phyloP scores from a whole-genome alignment of 2,329 filamentous ascomycete species.

The Xylogone sp. region DNA sequence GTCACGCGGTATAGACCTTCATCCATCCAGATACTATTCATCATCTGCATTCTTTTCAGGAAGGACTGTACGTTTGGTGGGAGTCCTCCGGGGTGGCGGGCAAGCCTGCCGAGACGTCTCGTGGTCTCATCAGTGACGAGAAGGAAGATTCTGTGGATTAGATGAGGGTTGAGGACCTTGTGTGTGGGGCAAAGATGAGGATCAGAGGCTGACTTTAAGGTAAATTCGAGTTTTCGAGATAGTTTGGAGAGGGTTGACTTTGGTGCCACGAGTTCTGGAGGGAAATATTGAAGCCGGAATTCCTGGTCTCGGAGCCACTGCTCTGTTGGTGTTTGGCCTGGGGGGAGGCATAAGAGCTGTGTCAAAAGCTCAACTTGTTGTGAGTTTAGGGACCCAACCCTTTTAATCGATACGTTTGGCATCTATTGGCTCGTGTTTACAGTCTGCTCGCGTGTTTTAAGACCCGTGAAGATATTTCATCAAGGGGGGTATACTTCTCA shows the following conservation, averaged over 20 bases:
- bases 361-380: conserved; percentile 2
- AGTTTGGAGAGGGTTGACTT: conserved; percentile 9
- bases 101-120: conserved; percentile 24
- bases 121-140: conserved; percentile 40
- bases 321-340: background rate
- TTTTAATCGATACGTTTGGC: background rate
- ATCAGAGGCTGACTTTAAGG: conserved; percentile 5
- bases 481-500: too few species aligned
- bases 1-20: conserved; percentile 30
- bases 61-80: conserved; percentile 2
- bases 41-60: conserved; percentile 9
- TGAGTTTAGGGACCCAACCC: background rate
- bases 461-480: too few species aligned
- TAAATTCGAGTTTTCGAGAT: conserved; percentile 2
- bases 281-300: conserved; percentile 6
- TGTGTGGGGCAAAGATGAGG: conserved; percentile 39
- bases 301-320: conserved; percentile 7
- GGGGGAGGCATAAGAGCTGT: conserved; percentile 7
- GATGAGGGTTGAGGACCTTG: conserved; percentile 34
- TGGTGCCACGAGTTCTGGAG: conserved; percentile 10
- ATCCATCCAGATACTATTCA: conserved; percentile 32
- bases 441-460: too few species aligned
- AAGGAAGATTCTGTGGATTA: conserved; percentile 41
- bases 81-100: conserved; percentile 12
- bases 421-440: too few species aligned